A percentile compares a stretch with the other conserved stretches of the same genome.
These are phyloP conservation scores for Colletotrichum liaoningense DNA, from an alignment of 2,329 filamentous ascomycete species.

Conservation along the genomic window DNA sequence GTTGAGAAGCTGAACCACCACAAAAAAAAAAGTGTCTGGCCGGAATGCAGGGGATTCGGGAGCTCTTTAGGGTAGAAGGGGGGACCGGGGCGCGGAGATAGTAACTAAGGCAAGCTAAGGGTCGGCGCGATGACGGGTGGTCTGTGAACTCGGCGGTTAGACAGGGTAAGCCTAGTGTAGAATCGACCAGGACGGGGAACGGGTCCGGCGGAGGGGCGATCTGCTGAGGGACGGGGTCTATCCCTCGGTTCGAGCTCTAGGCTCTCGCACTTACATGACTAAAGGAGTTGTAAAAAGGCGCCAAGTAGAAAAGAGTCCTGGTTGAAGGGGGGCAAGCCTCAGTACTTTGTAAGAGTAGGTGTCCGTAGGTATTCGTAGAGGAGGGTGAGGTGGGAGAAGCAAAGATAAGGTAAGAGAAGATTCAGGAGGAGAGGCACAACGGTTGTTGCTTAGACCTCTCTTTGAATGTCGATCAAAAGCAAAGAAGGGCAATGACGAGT, in stretches of 20 bases:
- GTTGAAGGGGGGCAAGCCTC: neutral
- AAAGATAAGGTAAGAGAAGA: neutral
- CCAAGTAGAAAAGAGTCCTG: conserved; percentile 12
- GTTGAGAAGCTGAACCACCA: neutral
- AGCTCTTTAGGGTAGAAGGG: conserved; percentile 5
- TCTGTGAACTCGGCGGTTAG: conserved; percentile 32
- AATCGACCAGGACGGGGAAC: conserved; percentile 20
- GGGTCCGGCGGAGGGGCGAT: conserved; percentile 17
- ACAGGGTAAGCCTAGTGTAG: conserved; percentile 23
- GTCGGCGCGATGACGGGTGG: conserved; percentile 31
- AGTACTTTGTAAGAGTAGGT: neutral
- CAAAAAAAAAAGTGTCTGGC: neutral
- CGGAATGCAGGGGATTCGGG: conserved; percentile 19
- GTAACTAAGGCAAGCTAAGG: conserved; percentile 9
- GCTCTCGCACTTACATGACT: conserved; percentile 26
- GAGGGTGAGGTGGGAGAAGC: neutral
- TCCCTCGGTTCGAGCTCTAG: conserved; percentile 16
- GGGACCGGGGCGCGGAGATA: neutral
- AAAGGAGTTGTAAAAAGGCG: neutral
- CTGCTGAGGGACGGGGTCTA: conserved; percentile 16
- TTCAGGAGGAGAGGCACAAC: neutral
- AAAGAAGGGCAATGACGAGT: neutral
- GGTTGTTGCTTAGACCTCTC: neutral
- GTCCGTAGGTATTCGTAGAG: neutral
- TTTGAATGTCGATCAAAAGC: neutral